phyloP scores from a whole-genome alignment of 2,329 filamentous ascomycete species.

The Thermochaetoides dissita region DNA sequence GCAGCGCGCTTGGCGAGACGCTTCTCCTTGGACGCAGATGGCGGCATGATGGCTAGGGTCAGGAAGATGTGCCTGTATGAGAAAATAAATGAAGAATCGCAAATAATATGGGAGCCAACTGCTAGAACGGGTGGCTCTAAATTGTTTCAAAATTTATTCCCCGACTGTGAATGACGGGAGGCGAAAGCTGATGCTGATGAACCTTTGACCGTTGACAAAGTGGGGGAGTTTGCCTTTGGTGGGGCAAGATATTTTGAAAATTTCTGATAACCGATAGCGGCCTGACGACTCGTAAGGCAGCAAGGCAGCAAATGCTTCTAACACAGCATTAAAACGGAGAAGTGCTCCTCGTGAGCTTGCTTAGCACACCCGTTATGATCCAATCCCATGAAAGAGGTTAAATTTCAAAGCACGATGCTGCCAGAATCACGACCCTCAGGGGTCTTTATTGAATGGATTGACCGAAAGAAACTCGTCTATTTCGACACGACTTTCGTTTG shows the following conservation, averaged over 20 bases:
- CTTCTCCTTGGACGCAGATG: slow-evolving; percentile 56
- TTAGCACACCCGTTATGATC: too few species aligned
- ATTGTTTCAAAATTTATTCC: too few species aligned
- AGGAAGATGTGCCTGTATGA: background rate
- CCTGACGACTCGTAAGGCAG: slow-evolving; percentile 12
- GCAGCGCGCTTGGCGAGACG: slow-evolving; percentile 57
- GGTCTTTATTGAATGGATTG: too few species aligned
- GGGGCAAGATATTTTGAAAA: slow-evolving; percentile 16
- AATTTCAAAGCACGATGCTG: too few species aligned
- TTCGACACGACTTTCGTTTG: too few species aligned
- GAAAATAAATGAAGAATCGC: background rate
- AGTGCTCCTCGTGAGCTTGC: too few species aligned
- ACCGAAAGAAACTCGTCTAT: too few species aligned
- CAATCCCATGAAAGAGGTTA: too few species aligned
- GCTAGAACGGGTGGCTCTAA: background rate
- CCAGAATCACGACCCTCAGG: too few species aligned
- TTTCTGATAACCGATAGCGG: slow-evolving; percentile 18
- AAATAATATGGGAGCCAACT: background rate
- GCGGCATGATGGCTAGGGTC: slow-evolving; percentile 42
- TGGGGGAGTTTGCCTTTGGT: slow-evolving; percentile 15
- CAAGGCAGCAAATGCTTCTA: slow-evolving; percentile 8
- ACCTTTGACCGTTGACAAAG: slow-evolving; percentile 2
- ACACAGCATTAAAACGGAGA: too few species aligned
- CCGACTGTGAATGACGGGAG: too few species aligned
- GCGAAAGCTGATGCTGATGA: too few species aligned